Evolutionary conservation across 192 early-diverging fungal species (phyloP), one percentile per base, ranked within the genome.

Genomic region (Podila epigama): DNA sequence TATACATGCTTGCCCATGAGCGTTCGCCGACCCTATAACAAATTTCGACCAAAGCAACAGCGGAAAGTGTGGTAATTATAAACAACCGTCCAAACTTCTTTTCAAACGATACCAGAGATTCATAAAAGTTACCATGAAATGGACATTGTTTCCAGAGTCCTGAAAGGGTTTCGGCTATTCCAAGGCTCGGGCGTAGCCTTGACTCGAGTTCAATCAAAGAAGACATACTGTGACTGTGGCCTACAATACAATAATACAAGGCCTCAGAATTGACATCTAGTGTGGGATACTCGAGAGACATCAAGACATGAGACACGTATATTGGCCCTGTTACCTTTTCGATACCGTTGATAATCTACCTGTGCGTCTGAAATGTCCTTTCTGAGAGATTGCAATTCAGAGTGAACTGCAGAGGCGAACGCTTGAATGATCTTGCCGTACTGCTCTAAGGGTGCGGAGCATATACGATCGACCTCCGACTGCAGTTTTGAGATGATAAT

Each of bases 351-450:
- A 29, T 68, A 77, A 0, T 28, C 39, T 32, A 59, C 53, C 34
- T 77, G 66, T 15, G 51, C 8, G 4, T 37, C 32, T 3, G 66
- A 51, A 42, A 77, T 28, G n/a, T 51, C 28, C 31, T 18, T 12
- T 31, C 42, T 77, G 12, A 77, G 31, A 5, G 39, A 32, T 3
- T 50, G 4, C 8, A 77, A 31, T 48, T 77, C 66, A 20, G 35
- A 40, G 27, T 77, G 54, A 1, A 64, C 61, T 16, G 60, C 73
- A 0, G 73, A 63, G 0, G 66, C 66, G 56, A 77, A 64, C 2
- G 55, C 44, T 35, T 77, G 73, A 18, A 77, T 54, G 42, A 64
- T 18, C 28, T 77, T 77, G 37, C 73, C 73, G 22, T 68, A 54
- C 8, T 20, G 20, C 5, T 58, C 12, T 2, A 28, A 5, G 0